Evolutionary conservation across 257 asterid species (phyloP).

Genomic region (Rhazya stricta): DNA sequence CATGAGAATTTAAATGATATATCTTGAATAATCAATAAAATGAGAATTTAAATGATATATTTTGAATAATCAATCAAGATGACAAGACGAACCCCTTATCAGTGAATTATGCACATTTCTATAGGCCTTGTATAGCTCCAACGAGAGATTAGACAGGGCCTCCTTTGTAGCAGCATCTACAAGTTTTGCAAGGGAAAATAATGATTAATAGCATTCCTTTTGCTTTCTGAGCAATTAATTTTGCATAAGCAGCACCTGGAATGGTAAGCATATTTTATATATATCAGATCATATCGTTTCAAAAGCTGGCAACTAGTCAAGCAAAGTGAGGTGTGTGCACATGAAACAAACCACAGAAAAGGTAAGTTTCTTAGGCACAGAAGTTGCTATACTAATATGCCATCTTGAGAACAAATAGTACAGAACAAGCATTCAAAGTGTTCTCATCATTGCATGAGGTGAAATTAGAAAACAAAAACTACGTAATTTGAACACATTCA

Average conservation of each 20-base stretch:
- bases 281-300: neutral
- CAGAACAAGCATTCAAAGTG: no score
- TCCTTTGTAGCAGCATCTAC: constrained; percentile 57
- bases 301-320: neutral
- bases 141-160: constrained; percentile 62
- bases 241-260: constrained; percentile 67
- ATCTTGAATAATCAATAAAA: no score
- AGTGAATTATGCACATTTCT: constrained; percentile 44
- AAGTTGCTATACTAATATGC: no score
- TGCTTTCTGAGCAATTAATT: constrained; percentile 76
- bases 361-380: neutral
- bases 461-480: neutral
- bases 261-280: constrained; percentile 1
- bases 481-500: neutral
- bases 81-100: constrained; percentile 43
- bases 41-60: no score
- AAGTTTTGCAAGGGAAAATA: constrained; percentile 58
- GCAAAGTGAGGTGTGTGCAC: neutral
- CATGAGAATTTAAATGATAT: neutral
- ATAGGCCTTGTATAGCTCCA: constrained; percentile 56
- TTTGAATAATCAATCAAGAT: constrained; percentile 14
- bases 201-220: constrained; percentile 87
- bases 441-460: neutral
- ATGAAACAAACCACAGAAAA: neutral
- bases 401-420: neutral